Evolutionary conservation across 2,329 filamentous ascomycete species (phyloP).

Genomic region (Aspergillus aculeatus): DNA sequence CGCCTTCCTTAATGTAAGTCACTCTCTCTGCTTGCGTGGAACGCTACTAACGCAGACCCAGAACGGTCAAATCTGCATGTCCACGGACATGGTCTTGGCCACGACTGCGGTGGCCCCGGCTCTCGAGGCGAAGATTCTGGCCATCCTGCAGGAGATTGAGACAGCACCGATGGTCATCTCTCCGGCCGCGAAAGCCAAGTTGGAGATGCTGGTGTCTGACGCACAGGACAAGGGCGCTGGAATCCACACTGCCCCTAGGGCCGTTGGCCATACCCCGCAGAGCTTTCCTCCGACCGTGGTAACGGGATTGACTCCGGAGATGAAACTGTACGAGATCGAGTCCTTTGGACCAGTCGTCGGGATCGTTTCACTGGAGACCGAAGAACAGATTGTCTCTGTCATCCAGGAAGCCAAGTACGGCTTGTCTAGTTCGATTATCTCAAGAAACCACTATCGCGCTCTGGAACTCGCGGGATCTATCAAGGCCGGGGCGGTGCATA

Average conservation of each 20-base stretch:
- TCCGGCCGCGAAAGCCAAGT: no score
- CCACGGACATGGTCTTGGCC: conserved; percentile 65
- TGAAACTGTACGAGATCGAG: conserved; percentile 27
- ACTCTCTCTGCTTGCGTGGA: no score
- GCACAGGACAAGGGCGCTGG: conserved; percentile 55
- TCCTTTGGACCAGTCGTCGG: conserved; percentile 30
- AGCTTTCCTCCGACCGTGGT: conserved; percentile 8
- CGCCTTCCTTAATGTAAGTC: conserved; percentile 29
- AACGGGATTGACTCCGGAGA: conserved; percentile 8
- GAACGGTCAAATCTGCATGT: conserved; percentile 75
- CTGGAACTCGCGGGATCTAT: conserved; percentile 4
- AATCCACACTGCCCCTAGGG: conserved; percentile 23
- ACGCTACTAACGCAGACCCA: conserved; percentile 12
- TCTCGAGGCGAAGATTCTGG: neutral
- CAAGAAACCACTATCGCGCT: neutral
- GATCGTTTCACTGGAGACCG: conserved; percentile 23
- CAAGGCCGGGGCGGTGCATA: conserved; percentile 51
- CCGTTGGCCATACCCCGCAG: no score
- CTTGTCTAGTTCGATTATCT: neutral
- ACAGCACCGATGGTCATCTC: no score
- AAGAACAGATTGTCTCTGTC: conserved; percentile 7
- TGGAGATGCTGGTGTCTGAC: conserved; percentile 19
- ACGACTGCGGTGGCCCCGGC: neutral
- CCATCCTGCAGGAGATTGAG: neutral
- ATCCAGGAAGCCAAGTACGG: conserved; percentile 4